A percentile compares a stretch with the other conserved stretches of the same genome.
Evolutionary conservation across 108 stramenopile genomes (phyloP).

Genomic region (Nitzschia putrida): DNA sequence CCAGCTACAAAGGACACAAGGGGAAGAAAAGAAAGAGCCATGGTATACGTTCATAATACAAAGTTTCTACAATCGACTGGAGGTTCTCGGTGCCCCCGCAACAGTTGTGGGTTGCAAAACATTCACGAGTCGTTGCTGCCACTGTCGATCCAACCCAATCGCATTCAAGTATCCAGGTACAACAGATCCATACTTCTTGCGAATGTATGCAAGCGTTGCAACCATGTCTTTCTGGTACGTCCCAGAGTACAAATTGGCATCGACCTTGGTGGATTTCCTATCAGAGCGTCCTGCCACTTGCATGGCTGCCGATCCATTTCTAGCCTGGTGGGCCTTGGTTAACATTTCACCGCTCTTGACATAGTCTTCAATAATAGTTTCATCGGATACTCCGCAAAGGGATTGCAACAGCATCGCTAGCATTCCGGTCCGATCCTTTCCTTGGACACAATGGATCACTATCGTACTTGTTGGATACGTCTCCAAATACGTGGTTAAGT

Average conservation of each 20-base stretch:
- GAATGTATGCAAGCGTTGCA: slow-evolving; percentile 28
- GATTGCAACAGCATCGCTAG: slow-evolving; percentile 50
- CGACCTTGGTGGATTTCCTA: background rate
- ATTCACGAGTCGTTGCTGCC: slow-evolving; percentile 37
- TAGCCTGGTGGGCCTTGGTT: background rate
- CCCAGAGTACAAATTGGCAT: slow-evolving; percentile 19
- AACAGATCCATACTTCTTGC: slow-evolving; percentile 37
- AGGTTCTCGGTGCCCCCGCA: no score
- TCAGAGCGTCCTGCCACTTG: slow-evolving; percentile 19
- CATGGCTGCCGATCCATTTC: slow-evolving; percentile 16
- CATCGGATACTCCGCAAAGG: slow-evolving; percentile 35
- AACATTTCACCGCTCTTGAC: slow-evolving; percentile 13
- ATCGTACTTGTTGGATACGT: background rate
- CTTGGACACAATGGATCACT: slow-evolving; percentile 58
- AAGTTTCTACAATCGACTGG: no score
- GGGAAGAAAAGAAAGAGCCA: no score
- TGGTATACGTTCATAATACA: no score
- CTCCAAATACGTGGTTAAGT: slow-evolving; percentile 43
- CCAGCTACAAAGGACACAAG: no score
- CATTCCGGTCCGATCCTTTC: slow-evolving; percentile 57
- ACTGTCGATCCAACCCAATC: slow-evolving; percentile 44
- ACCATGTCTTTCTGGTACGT: slow-evolving; percentile 38
- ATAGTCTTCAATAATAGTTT: slow-evolving; percentile 45
- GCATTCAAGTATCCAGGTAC: slow-evolving; percentile 40
- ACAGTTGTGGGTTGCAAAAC: slow-evolving; percentile 5